Conservation (phyloP, 441 rosid genomes). For the Brassica hybrid region DNA sequence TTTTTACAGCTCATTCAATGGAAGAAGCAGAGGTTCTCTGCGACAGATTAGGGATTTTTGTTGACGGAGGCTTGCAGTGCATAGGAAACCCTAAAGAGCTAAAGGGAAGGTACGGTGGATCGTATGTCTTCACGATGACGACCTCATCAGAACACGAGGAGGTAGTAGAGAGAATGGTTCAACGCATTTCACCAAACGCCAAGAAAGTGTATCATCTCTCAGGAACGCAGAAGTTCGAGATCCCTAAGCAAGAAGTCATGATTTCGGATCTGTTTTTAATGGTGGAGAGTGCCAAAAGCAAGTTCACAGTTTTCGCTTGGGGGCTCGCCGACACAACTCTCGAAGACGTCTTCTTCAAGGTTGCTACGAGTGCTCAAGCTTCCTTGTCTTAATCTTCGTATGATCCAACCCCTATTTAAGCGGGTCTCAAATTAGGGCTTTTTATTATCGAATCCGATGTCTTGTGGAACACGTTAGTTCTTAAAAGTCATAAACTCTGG, state of each 20-base stretch:
- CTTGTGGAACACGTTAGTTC: constrained; percentile 17
- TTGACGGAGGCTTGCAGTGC: constrained; percentile 86
- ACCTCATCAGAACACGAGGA: constrained; percentile 60
- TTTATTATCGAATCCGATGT: background rate
- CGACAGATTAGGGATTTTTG: constrained; percentile 89
- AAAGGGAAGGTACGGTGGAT: constrained; percentile 87
- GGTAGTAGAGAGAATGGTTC: constrained; percentile 68
- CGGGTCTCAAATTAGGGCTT: background rate
- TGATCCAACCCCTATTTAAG: background rate
- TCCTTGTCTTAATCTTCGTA: constrained; percentile 46
- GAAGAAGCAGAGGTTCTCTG: constrained; percentile 97
- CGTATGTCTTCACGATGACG: constrained; percentile 84
- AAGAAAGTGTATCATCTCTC: constrained; percentile 75
- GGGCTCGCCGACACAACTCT: constrained; percentile 91
- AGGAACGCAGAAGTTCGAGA: constrained; percentile 95
- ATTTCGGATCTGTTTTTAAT: constrained; percentile 73
- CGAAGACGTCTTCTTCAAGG: constrained; percentile 97
- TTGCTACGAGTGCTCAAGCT: constrained; percentile 64
- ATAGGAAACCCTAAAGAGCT: constrained; percentile 92
- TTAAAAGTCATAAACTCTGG: background rate
- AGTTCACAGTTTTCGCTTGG: constrained; percentile 86
- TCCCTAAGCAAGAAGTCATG: constrained; percentile 75
- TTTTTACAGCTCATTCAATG: constrained; percentile 89
- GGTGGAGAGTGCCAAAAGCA: constrained; percentile 75
- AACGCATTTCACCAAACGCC: constrained; percentile 62